Evolutionary conservation across 257 asterid genomes (phyloP).

Genomic region (Linderniella brevidens): DNA sequence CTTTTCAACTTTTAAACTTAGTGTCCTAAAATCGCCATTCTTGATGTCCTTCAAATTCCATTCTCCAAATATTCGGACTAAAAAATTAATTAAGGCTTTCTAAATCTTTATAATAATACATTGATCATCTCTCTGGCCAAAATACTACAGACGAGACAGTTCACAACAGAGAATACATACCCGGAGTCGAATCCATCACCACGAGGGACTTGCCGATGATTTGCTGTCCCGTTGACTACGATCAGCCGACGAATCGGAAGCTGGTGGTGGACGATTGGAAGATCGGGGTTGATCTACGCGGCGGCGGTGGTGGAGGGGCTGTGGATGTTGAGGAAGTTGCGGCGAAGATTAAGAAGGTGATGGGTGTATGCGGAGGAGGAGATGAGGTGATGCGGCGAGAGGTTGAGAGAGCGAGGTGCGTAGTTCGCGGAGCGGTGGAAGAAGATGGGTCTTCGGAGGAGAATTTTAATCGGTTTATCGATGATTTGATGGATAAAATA

Average conservation of each 20-base stretch:
- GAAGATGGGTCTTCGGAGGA: slow-evolving; percentile 7
- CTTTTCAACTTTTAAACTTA: no score
- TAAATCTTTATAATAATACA: no score
- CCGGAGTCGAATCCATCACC: slow-evolving; percentile 33
- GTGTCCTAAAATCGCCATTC: no score
- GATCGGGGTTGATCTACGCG: slow-evolving; percentile 15
- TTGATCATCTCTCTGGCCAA: no score
- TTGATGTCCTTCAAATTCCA: no score
- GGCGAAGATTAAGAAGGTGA: slow-evolving; percentile 11
- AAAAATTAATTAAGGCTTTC: no score
- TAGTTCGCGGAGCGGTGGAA: slow-evolving; percentile 7
- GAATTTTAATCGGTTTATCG: slow-evolving; percentile 9
- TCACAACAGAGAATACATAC: slow-evolving; percentile 23
- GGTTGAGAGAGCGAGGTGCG: neutral
- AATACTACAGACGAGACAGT: no score
- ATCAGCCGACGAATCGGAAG: slow-evolving; percentile 22
- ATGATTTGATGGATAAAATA: slow-evolving; percentile 7
- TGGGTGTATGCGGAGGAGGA: neutral
- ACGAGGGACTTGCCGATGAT: slow-evolving; percentile 28
- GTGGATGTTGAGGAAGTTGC: slow-evolving; percentile 12
- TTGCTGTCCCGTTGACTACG: slow-evolving; percentile 16
- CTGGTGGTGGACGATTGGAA: slow-evolving; percentile 28
- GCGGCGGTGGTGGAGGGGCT: slow-evolving; percentile 3
- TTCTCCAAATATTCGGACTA: no score
- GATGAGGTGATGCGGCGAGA: slow-evolving; percentile 4